A percentile compares a stretch with the other conserved stretches of the same genome.
Evolutionary conservation across 768 basidiomycete species (phyloP).

Genomic region (Rhodosporidiobolus odoratus): DNA sequence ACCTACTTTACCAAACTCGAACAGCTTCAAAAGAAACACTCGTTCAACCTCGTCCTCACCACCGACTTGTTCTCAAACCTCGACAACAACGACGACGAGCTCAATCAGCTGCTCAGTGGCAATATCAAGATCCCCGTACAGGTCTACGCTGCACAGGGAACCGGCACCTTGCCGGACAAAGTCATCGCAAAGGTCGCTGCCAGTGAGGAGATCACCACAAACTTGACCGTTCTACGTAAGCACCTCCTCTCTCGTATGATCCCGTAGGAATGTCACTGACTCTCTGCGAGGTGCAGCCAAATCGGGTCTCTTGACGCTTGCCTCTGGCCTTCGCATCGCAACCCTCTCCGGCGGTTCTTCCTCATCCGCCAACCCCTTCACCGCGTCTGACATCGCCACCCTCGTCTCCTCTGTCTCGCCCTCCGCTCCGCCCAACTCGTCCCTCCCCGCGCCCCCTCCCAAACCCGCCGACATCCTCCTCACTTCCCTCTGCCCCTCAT

Average conservation of each 20-base stretch:
- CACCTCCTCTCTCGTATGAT: not conserved
- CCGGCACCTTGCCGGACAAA: constrained; percentile 62
- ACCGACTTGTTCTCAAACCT: constrained; percentile 71
- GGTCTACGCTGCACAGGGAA: constrained; percentile 89
- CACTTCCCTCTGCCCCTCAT: constrained; percentile 69
- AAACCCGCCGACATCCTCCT: constrained; percentile 74
- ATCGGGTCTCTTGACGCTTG: constrained; percentile 22
- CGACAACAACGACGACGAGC: constrained; percentile 53
- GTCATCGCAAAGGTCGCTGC: constrained; percentile 70
- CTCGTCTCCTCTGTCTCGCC: constrained; percentile 50
- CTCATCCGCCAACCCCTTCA: constrained; percentile 58
- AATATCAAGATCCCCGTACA: constrained; percentile 71
- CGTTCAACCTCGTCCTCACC: constrained; percentile 78
- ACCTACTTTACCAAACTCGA: constrained; percentile 75
- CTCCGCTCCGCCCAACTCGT: constrained; percentile 63
- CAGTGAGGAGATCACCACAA: constrained; percentile 71
- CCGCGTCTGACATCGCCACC: constrained; percentile 25
- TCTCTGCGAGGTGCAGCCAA: constrained; percentile 6
- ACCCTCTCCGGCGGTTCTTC: constrained; percentile 63
- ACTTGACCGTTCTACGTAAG: constrained; percentile 80
- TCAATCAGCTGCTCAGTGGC: constrained; percentile 61
- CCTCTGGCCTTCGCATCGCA: constrained; percentile 40
- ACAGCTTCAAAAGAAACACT: constrained; percentile 80
- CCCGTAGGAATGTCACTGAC: not conserved
- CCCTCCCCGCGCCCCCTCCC: constrained; percentile 58